Evolutionary conservation across 768 basidiomycete genomes (phyloP), one percentile per base, ranked within the genome.

Genomic region (Galerina marginata): DNA sequence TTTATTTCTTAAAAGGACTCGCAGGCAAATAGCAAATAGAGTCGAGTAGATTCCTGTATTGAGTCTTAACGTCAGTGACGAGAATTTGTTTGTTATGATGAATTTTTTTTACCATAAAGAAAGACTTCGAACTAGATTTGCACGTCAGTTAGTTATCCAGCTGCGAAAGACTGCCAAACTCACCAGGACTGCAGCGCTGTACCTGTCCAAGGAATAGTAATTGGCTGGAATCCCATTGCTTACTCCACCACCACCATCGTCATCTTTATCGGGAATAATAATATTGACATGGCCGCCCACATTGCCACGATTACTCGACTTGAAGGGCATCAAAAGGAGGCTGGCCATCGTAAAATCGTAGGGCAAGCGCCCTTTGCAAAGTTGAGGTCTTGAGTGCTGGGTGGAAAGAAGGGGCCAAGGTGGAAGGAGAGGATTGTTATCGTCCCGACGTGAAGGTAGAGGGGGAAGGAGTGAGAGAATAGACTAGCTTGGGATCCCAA

Each of bases 1-100:
- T 59, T 61, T 66, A 52, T 67, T 71, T 53, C 58, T 60, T 42
- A 75, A 52, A 11, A 74, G 69, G 11, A 72, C 66, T 53, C 70
- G 65, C 38, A 74, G 65, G 65, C 72, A 74, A 14, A 74, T 69
- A 42, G 64, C 66, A 53, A 72, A 74, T 16, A 72, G 61, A 2
- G 71, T 69, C 33, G 69, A 62, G 66, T 74, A 74, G 26, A 74
- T 69, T 16, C 73, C 71, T 69, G 37, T 37, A 40, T 15, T 15
- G 20, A 39, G 42, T 20, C 20, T 20, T 20, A 44, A 48, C 40
- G 50, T 45, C 26, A 54, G 16, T 43, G 26, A 29, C 15, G 25
- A n/a, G 11, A 50, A 25, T 29, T 36, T 26, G 20, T 46, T 10
- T 52, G 37, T 42, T 9, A 56, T 25, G 29, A 5, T 33, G 1